Evolutionary conservation across 2,329 filamentous ascomycete species (phyloP), one percentile per base, ranked within the genome.

Genomic region (Ophiognomonia clavigignenti-juglandacearum): DNA sequence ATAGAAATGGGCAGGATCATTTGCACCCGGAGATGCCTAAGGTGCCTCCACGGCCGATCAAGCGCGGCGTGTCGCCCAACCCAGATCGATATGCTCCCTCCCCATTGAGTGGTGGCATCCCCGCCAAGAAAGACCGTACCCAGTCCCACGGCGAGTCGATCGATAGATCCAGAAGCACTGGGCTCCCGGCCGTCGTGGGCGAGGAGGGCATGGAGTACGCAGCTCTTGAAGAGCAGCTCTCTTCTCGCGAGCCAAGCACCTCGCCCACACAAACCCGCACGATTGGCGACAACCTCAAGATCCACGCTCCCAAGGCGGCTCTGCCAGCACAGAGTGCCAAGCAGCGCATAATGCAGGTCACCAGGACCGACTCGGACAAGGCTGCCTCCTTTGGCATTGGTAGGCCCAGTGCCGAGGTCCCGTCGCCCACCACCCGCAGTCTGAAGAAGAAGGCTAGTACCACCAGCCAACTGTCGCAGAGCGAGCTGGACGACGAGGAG

Each of bases 201-300:
- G 84, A 96, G 62, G 92, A 96, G 69, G 92, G 92, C 53, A 82
- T 76, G 56, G 92, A 96, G 69, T 96, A 96, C 68, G 88, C 81
- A 43, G 85, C 64, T 19, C 63, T 75, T 27, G 59, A 73, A 27
- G 70, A 73, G n/a, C 74, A 77, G 52, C 54, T 67, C 35, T 68
- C 61, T 56, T 60, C 71, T 56, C 68, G 77, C 60, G 61, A 63
- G 52, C 48, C 53, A 55, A 63, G 54, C 51, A 63, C 66, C 27
- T 75, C 78, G 5, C 82, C 85, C 9, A 77, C 86, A 58, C 85
- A 93, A 64, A 91, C 85, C 18, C 82, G 87, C 59, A 88, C 84
- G 57, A 75, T 96, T 47, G 85, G 80, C 55, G 82, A 85, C 48
- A 88, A 95, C 61, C 70, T 96, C 58, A 86, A 93, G 66, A 80